Evolutionary conservation across 2,329 filamentous ascomycete genomes (phyloP).

Genomic region (Aspergillus sp.): DNA sequence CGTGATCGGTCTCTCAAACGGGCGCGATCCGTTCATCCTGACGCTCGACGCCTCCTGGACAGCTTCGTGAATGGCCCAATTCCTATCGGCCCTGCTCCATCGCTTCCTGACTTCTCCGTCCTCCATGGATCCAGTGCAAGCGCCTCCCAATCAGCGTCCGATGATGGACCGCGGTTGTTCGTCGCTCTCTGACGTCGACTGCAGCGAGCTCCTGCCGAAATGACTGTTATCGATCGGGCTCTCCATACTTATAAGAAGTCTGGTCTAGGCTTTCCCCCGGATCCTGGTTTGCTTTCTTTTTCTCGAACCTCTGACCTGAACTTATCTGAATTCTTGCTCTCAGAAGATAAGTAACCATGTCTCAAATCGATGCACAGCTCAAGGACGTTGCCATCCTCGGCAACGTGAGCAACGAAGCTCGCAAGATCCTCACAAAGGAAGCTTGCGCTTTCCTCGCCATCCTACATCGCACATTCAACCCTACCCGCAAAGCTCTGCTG

Average conservation of each 20-base stretch:
- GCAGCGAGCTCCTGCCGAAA: slow-evolving; percentile 12
- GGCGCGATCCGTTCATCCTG: slow-evolving; percentile 15
- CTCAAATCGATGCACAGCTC: slow-evolving; percentile 74
- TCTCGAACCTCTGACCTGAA: background rate
- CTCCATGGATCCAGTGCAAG: slow-evolving; percentile 10
- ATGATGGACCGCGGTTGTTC: slow-evolving; percentile 31
- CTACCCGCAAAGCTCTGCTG: slow-evolving; percentile 82
- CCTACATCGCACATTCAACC: slow-evolving; percentile 93
- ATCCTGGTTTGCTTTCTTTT: slow-evolving; percentile 7
- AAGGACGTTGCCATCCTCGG: slow-evolving; percentile 88
- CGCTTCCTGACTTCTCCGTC: slow-evolving; percentile 9
- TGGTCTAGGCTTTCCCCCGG: slow-evolving; percentile 15
- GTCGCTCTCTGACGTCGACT: slow-evolving; percentile 14
- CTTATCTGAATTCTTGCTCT: background rate
- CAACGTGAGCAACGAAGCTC: slow-evolving; percentile 73
- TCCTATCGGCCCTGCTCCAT: slow-evolving; percentile 18
- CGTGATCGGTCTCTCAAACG: slow-evolving; percentile 12
- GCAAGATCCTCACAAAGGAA: slow-evolving; percentile 89
- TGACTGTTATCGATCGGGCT: slow-evolving; percentile 5
- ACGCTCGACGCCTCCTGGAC: slow-evolving; percentile 1
- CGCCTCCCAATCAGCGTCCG: slow-evolving; percentile 8
- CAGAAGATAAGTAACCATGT: slow-evolving; percentile 55
- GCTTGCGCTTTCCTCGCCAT: slow-evolving; percentile 91
- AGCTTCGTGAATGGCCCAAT: slow-evolving; percentile 13
- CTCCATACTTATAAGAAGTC: slow-evolving; percentile 20